A percentile compares a stretch with the other conserved stretches of the same genome.
phyloP scores from a whole-genome alignment of 1,284 basidiomycete genomes.

The Tetrapyrgos nigripes region DNA sequence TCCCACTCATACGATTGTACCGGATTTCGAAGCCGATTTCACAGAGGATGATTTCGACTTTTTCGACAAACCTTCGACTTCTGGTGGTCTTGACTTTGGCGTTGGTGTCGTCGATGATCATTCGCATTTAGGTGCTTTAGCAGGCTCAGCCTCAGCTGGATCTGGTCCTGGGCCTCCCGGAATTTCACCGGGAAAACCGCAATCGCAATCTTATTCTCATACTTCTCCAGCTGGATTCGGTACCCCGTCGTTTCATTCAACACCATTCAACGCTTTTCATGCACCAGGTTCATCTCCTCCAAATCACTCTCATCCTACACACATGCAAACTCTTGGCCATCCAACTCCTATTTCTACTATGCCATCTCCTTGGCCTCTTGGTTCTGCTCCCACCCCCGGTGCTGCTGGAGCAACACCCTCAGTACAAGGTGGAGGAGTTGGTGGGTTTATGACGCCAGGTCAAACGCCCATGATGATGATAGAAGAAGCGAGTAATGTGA shows the following conservation, averaged over 20 bases:
- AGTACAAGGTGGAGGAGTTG: neutral
- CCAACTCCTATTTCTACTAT: neutral
- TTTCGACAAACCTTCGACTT: conserved; percentile 59
- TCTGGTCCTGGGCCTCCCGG: neutral
- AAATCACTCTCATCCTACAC: neutral
- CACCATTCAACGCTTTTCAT: neutral
- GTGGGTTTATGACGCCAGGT: neutral
- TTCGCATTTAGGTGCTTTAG: neutral
- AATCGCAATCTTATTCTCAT: too few species aligned
- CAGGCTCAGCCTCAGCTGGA: neutral
- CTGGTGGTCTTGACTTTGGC: neutral
- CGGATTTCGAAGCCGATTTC: conserved; percentile 67
- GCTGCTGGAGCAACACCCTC: conserved; percentile 2
- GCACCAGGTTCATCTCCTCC: neutral
- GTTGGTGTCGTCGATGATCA: neutral
- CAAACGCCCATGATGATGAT: neutral
- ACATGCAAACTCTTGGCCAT: neutral
- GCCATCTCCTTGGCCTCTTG: neutral
- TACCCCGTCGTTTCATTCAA: neutral
- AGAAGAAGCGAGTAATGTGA: neutral
- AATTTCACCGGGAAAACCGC: too few species aligned
- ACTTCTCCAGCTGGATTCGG: neutral
- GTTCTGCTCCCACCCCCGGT: conserved; percentile 5
- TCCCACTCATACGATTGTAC: neutral
- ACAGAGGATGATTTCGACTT: conserved; percentile 84